Conservation (phyloP, 2,329 filamentous ascomycete genomes). For the Venturia aucupariae region DNA sequence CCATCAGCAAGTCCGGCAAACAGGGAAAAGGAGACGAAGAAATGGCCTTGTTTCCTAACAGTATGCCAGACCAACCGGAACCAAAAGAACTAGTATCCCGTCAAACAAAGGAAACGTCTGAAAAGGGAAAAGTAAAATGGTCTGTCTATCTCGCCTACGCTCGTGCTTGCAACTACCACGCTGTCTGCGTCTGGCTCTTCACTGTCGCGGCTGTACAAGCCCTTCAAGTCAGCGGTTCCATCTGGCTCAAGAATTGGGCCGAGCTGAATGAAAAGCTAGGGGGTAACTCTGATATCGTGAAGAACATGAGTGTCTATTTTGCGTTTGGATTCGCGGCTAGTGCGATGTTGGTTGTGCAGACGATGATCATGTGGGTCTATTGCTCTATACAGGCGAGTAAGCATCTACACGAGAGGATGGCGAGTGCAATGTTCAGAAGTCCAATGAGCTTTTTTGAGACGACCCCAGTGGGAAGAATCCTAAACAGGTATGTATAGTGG, state of each 20-base stretch:
- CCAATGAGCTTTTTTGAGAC: slow-evolving; percentile 97
- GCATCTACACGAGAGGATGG: slow-evolving; percentile 89
- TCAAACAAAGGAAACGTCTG: slow-evolving; percentile 69
- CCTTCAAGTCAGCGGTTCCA: slow-evolving; percentile 56
- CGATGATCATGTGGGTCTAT: slow-evolving; percentile 88
- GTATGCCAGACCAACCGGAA: slow-evolving; percentile 34
- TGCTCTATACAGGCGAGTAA: slow-evolving; percentile 85
- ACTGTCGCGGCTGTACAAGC: slow-evolving; percentile 67
- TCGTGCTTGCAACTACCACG: slow-evolving; percentile 73
- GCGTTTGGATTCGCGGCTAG: slow-evolving; percentile 79
- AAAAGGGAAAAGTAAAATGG: slow-evolving; percentile 94
- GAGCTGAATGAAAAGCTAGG: slow-evolving; percentile 58
- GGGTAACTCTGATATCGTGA: slow-evolving; percentile 61
- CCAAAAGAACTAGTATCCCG: slow-evolving; percentile 42
- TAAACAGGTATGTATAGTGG: slow-evolving; percentile 57
- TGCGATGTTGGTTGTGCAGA: slow-evolving; percentile 71
- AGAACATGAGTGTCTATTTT: slow-evolving; percentile 85
- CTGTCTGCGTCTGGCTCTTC: slow-evolving; percentile 65
- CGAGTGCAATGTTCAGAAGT: slow-evolving; percentile 80
- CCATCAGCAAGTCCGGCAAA: slow-evolving; percentile 42
- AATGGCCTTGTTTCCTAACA: slow-evolving; percentile 60
- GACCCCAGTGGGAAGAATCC: slow-evolving; percentile 76
- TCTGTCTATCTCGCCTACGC: slow-evolving; percentile 82
- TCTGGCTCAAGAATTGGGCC: slow-evolving; percentile 89
- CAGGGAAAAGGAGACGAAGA: slow-evolving; percentile 9